Conservation (phyloP, 805 yeast species). For the Pichia californica region DNA sequence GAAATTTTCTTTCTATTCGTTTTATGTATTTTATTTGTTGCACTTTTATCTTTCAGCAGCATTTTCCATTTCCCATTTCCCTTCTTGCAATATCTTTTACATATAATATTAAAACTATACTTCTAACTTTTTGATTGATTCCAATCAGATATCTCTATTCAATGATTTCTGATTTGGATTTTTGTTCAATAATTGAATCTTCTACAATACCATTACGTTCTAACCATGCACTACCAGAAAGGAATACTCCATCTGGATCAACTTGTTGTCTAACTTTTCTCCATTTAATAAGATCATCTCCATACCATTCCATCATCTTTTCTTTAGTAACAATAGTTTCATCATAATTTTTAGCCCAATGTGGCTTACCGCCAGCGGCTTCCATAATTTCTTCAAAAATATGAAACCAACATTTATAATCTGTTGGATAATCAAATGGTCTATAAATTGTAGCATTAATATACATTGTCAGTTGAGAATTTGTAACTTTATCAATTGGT, state of each 20-base stretch:
- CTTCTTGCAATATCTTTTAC: too few species aligned
- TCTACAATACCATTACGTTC: constrained; percentile 66
- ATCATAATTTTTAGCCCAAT: constrained; percentile 96
- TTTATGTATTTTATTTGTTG: too few species aligned
- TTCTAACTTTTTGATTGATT: too few species aligned
- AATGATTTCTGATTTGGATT: too few species aligned
- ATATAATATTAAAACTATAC: too few species aligned
- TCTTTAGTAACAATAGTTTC: constrained; percentile 77
- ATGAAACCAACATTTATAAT: constrained; percentile 73
- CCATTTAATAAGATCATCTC: constrained; percentile 56
- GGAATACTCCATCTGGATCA: constrained; percentile 80
- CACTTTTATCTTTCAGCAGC: too few species aligned
- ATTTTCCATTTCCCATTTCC: too few species aligned
- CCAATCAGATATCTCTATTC: too few species aligned
- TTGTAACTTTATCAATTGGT: constrained; percentile 48
- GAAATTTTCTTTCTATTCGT: too few species aligned
- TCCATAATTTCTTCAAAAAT: constrained; percentile 74
- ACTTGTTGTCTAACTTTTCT: constrained; percentile 55
- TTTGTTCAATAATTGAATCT: constrained; percentile 2
- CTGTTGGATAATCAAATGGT: constrained; percentile 76
- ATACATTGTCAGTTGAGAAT: constrained; percentile 76
- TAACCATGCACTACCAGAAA: constrained; percentile 77
- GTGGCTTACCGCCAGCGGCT: constrained; percentile 87
- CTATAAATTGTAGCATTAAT: constrained; percentile 93
- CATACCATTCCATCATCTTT: constrained; percentile 72